Percentiles rank a stretch among this genome's conserved stretches.
These are phyloP conservation scores for Yarrowia keelungensis DNA, from an alignment of 805 yeast genomes.

Conservation along the genomic window DNA sequence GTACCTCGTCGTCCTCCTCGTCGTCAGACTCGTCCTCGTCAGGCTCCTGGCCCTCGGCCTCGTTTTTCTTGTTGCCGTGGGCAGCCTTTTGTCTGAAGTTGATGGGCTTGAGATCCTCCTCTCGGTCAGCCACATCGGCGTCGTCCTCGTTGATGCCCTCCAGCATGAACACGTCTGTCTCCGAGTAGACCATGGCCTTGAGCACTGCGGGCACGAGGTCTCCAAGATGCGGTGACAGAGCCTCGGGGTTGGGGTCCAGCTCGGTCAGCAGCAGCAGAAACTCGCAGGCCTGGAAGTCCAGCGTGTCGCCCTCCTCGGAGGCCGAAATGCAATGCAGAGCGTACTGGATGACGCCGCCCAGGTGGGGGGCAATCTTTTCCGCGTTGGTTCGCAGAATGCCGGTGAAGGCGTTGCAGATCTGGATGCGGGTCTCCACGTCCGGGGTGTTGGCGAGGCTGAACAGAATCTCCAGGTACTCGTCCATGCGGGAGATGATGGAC, in stretches of 20 bases:
- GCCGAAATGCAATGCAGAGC: conserved; percentile 73
- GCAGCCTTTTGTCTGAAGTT: conserved; percentile 69
- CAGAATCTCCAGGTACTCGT: conserved; percentile 66
- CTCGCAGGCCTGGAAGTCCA: conserved; percentile 92
- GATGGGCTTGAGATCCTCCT: conserved; percentile 86
- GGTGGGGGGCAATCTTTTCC: conserved; percentile 77
- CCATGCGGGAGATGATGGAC: conserved; percentile 67
- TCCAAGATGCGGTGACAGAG: conserved; percentile 53
- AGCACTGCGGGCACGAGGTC: conserved; percentile 78
- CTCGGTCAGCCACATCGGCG: conserved; percentile 77
- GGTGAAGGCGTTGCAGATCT: conserved; percentile 79
- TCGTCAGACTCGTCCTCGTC: conserved; percentile 70
- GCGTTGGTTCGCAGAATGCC: conserved; percentile 76
- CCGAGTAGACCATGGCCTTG: conserved; percentile 85
- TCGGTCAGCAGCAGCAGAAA: conserved; percentile 80
- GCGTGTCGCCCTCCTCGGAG: conserved; percentile 64
- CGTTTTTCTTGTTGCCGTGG: conserved; percentile 43
- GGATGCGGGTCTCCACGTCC: conserved; percentile 66
- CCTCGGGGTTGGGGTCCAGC: conserved; percentile 60
- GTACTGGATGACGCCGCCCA: conserved; percentile 85
- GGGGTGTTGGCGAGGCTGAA: conserved; percentile 73
- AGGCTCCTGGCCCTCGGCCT: conserved; percentile 52
- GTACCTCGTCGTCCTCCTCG: conserved; percentile 75
- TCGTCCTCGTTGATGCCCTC: conserved; percentile 76
- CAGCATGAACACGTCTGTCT: conserved; percentile 73